A percentile compares a stretch with the other conserved stretches of the same genome.
phyloP scores from a whole-genome alignment of 2,329 filamentous ascomycete genomes.

The Trichophyton schoenleinii region DNA sequence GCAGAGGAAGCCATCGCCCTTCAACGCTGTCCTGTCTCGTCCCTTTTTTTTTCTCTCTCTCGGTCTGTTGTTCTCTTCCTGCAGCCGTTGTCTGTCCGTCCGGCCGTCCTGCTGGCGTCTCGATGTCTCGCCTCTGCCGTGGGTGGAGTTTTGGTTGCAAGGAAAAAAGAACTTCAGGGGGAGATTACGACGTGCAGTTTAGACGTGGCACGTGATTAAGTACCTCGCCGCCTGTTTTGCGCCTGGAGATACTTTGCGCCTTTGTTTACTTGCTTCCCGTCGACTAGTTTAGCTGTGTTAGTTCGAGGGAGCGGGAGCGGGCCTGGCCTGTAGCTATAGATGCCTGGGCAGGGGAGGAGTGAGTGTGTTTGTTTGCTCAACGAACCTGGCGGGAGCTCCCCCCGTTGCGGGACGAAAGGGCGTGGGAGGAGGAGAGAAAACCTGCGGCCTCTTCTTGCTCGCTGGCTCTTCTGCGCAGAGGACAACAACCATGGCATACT shows the following conservation, averaged over 20 bases:
- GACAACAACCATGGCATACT: not conserved
- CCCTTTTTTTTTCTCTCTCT: not conserved
- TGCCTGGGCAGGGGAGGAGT: not conserved
- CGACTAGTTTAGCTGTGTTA: too few relatives aligned
- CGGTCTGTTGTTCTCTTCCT: too few relatives aligned
- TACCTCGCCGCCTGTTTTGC: not conserved
- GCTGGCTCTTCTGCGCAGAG: too few relatives aligned
- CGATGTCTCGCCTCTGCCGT: not conserved
- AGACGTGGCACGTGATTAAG: not conserved
- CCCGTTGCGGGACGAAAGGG: not conserved
- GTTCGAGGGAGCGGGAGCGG: too few relatives aligned
- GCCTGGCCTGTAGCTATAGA: too few relatives aligned
- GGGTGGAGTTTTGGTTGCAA: not conserved
- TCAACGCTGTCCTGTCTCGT: not conserved
- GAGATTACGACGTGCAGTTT: not conserved
- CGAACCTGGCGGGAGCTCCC: not conserved
- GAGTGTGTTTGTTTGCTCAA: too few relatives aligned
- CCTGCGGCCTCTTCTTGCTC: not conserved
- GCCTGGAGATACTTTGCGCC: not conserved
- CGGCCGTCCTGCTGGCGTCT: too few relatives aligned
- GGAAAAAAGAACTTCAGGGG: not conserved
- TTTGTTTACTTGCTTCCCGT: not conserved
- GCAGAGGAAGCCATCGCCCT: constrained; percentile 1
- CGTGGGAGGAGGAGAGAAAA: not conserved
- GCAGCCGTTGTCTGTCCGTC: too few relatives aligned